Conservation (phyloP, 768 basidiomycete genomes). For the Hemileccinum impolitum region DNA sequence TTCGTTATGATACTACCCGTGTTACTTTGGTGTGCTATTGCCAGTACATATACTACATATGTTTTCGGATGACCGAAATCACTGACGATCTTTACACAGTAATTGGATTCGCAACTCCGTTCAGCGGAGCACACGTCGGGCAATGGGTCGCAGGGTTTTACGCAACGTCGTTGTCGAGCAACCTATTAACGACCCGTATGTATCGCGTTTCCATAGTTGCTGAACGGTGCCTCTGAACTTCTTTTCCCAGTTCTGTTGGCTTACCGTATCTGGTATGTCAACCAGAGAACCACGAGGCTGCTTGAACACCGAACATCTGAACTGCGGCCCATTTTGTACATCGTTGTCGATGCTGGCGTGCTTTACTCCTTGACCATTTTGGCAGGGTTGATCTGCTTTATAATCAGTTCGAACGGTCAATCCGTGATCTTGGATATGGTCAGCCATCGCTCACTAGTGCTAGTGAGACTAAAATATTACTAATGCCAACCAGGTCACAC, state of each 20-base stretch:
- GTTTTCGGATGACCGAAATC: not conserved
- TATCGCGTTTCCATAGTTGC: not conserved
- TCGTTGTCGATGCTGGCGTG: constrained; percentile 5
- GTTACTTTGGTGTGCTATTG: constrained; percentile 23
- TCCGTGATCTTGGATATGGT: constrained; percentile 8
- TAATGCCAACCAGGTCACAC: no score
- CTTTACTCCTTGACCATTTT: constrained; percentile 1
- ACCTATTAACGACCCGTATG: constrained; percentile 2
- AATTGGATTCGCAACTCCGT: no score
- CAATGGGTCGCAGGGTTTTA: no score
- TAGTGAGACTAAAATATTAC: no score
- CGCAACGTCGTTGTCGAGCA: no score
- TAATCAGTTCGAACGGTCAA: constrained; percentile 2
- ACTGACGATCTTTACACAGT: not conserved
- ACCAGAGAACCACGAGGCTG: not conserved
- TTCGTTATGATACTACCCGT: constrained; percentile 19
- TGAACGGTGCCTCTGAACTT: not conserved
- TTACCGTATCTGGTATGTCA: constrained; percentile 5
- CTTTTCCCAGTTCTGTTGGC: not conserved
- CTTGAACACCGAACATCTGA: not conserved
- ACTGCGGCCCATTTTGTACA: not conserved
- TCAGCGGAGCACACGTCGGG: no score
- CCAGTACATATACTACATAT: constrained; percentile 6
- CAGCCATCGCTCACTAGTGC: not conserved
- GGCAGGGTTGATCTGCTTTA: not conserved